phyloP scores from a whole-genome alignment of 805 yeast species.

The Cephaloascus fragrans region DNA sequence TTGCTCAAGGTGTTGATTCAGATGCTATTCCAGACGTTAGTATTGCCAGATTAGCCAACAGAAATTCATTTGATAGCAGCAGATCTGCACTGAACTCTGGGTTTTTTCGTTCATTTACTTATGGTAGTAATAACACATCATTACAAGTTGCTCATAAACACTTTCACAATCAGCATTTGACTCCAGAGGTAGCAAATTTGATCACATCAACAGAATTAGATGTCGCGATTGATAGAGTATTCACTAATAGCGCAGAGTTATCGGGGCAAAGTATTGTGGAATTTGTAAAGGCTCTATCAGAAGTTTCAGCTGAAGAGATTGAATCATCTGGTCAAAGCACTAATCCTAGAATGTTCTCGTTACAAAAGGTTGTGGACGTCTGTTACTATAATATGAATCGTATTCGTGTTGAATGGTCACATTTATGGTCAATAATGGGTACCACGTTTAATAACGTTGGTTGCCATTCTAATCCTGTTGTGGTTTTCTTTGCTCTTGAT shows the following conservation, averaged over 20 bases:
- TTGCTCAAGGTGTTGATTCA: slow-evolving; percentile 81
- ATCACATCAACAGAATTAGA: slow-evolving; percentile 60
- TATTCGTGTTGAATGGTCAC: slow-evolving; percentile 94
- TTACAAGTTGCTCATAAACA: slow-evolving; percentile 62
- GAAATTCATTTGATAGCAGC: slow-evolving; percentile 41
- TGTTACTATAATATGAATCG: slow-evolving; percentile 97
- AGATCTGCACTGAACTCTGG: slow-evolving; percentile 29
- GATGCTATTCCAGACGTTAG: slow-evolving; percentile 79
- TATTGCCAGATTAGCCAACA: slow-evolving; percentile 57
- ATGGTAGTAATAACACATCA: slow-evolving; percentile 30
- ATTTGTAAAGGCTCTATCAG: slow-evolving; percentile 80
- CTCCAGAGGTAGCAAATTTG: slow-evolving; percentile 44
- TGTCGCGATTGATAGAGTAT: slow-evolving; percentile 79
- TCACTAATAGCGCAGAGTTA: slow-evolving; percentile 70
- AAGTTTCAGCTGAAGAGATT: slow-evolving; percentile 84
- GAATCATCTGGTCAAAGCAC: slow-evolving; percentile 74
- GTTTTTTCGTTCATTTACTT: slow-evolving; percentile 50
- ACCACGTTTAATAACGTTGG: slow-evolving; percentile 81
- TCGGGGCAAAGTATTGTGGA: slow-evolving; percentile 78
- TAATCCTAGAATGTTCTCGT: slow-evolving; percentile 83
- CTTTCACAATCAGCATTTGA: slow-evolving; percentile 61
- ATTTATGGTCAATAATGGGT: slow-evolving; percentile 90
- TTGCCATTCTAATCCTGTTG: slow-evolving; percentile 62
- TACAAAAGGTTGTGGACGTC: slow-evolving; percentile 94
- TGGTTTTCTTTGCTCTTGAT: slow-evolving; percentile 86